Evolutionary conservation across 2,329 filamentous ascomycete species (phyloP), one percentile per base, ranked within the genome.

Genomic region (Ampelomyces quisqualis): DNA sequence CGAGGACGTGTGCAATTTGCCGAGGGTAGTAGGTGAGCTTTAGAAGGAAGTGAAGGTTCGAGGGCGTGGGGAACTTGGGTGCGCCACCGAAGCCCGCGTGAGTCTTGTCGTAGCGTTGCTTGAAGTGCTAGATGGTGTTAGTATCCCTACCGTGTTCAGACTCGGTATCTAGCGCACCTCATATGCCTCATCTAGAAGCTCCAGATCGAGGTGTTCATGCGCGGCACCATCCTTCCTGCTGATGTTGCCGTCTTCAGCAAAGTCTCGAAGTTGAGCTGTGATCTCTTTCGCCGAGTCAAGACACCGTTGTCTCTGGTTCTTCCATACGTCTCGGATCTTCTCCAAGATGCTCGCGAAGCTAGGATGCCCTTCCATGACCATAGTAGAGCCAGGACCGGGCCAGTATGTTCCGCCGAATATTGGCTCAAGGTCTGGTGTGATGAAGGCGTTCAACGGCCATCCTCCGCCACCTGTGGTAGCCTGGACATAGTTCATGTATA

Each of bases 401-500:
- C 90, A 97, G 69, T 96, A 97, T 7, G 91, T 96, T 17, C 91
- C 91, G 24, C 93, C 93, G 69, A 96, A 97, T 7, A 98, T 86
- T 0, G 93, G 93, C 61, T 95, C 85, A 18, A 97, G 78, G 54
- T 95, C 85, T 1, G 93, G 90, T 0, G 93, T 98, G 20, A 97
- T 78, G 65, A 98, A 97, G n/a, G 95, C 84, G 62, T 96, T 97
- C 46, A 97, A 73, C 1, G 93, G 93, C 90, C 93, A 97, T 26
- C 93, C 93, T 7, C 90, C 91, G 2, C 81, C 85, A 14, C 87
- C 90, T 43, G 86, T 95, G 8, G 93, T 91, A 1, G 91, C 91
- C 66, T 96, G 90, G 27, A 95, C 85, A 68, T 95, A 98, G 72
- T 95, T 95, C 89, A 96, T 96, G 68, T 97, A 97, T 51, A 97